Conservation (phyloP, 192 early-diverging fungal species). For the Linnemannia zychae region DNA sequence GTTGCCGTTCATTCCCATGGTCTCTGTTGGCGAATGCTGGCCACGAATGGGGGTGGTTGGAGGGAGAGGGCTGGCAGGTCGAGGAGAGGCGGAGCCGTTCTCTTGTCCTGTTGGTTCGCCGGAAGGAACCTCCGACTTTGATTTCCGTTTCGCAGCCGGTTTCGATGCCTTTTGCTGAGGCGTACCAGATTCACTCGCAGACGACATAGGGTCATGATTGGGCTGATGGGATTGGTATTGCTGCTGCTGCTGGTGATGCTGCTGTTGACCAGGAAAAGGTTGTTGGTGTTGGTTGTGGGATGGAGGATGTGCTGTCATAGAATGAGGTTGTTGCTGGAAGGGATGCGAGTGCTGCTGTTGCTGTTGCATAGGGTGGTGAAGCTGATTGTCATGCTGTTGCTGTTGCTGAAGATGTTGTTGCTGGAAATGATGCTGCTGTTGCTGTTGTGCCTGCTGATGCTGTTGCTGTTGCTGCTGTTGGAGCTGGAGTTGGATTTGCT, state of each 20-base stretch:
- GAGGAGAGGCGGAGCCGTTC: constrained; percentile 11
- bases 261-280: constrained; percentile 15
- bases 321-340: constrained; percentile 1
- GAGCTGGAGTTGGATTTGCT: constrained; percentile 18
- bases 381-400: constrained; percentile 20
- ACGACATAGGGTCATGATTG: background rate
- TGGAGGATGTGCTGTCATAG: constrained; percentile 20
- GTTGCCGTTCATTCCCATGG: background rate
- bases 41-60: background rate
- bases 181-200: background rate
- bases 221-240: background rate
- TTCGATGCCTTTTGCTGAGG: constrained; percentile 2
- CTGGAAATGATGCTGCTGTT: constrained; percentile 18
- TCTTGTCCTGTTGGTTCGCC: background rate
- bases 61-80: constrained; percentile 21
- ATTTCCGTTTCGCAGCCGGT: constrained; percentile 26
- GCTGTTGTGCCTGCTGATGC: constrained; percentile 27
- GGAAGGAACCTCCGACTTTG: constrained; percentile 14
- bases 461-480: constrained; percentile 39
- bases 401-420: constrained; percentile 19
- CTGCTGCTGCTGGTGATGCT: constrained; percentile 14
- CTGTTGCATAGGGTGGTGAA: constrained; percentile 18
- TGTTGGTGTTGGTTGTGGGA: constrained; percentile 16
- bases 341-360: constrained; percentile 3
- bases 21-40: background rate